A percentile compares a stretch with the other conserved stretches of the same genome.
phyloP scores from a whole-genome alignment of 2,329 filamentous ascomycete species.

The Talaromyces islandicus region DNA sequence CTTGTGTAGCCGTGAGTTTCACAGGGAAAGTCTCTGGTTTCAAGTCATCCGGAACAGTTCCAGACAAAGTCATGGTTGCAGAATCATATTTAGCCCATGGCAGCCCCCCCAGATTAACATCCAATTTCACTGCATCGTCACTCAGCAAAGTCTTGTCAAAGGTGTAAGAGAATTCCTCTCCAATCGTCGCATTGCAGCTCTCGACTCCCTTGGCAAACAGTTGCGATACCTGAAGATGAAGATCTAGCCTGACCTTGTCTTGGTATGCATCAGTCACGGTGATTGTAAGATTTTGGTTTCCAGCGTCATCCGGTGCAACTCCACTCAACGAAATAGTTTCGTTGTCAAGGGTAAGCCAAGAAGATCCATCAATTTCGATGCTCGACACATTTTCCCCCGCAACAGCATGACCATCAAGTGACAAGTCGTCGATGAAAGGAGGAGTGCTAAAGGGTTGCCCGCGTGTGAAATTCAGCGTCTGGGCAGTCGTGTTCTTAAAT shows the following conservation, averaged over 20 bases:
- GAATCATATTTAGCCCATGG: slow-evolving; percentile 48
- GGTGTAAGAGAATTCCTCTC: slow-evolving; percentile 43
- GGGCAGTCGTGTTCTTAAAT: slow-evolving; percentile 49
- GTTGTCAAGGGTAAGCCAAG: slow-evolving; percentile 65
- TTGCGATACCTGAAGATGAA: slow-evolving; percentile 42
- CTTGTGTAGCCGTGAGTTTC: slow-evolving; percentile 39
- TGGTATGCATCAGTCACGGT: slow-evolving; percentile 54
- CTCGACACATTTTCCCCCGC: slow-evolving; percentile 46
- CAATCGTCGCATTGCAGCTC: slow-evolving; percentile 44
- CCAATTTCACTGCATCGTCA: slow-evolving; percentile 35
- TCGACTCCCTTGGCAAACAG: slow-evolving; percentile 41
- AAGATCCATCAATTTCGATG: slow-evolving; percentile 52
- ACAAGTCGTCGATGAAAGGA: slow-evolving; percentile 47
- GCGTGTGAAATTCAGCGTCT: slow-evolving; percentile 53
- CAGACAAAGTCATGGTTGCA: slow-evolving; percentile 39
- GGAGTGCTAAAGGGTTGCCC: slow-evolving; percentile 50
- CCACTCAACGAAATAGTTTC: slow-evolving; percentile 59
- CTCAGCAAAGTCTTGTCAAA: slow-evolving; percentile 41
- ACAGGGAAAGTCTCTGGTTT: slow-evolving; percentile 34
- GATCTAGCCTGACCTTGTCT: slow-evolving; percentile 53
- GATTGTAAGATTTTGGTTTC: slow-evolving; percentile 58
- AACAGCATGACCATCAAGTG: slow-evolving; percentile 52
- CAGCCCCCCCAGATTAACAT: slow-evolving; percentile 39
- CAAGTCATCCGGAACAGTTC: slow-evolving; percentile 41
- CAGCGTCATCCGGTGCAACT: slow-evolving; percentile 53